Base-by-base conservation (phyloP, 768 basidiomycete species). In the Tylopilus rubrobrunneus region DNA sequence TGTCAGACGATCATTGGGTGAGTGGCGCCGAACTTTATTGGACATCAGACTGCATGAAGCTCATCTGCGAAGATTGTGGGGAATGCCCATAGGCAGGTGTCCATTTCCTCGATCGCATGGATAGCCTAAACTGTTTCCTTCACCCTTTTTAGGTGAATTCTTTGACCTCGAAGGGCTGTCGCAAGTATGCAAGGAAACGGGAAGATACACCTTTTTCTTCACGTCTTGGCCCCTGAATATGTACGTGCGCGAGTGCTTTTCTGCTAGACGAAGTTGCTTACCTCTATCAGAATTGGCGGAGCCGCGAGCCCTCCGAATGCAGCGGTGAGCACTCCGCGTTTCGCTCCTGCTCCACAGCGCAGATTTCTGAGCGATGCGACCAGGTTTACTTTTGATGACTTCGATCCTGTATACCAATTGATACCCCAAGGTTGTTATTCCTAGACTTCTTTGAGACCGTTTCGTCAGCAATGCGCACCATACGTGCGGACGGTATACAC, bases 171-270 rank as follows among this genome's bases (percentile, higher is more conserved):
- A 88, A 65, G 75, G 76, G 53, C 73, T 88, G 3, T 78, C 83
- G 11, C 68, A 77, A 54, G 69, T 72, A 8, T 87, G 84, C 62
- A 77, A 76, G 5, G 78, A 79, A 56, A 80, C 78, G 2, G 76
- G 78, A 5, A 70, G 84, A 59, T 87, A 85, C 64, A 84, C 83
- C 10, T 87, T 89, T 67, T 88, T 87, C 76, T 86, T 88, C 70
- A 77, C 84, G 1, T 87, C 84, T 3, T 87, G 84, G 85, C 86
- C 86, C 1, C 71, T 89, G 56, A 80, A 86, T 65, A 81, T 88
- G 85, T 86, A 59, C 60, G 83, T 68, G 23, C 12, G n/a, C 9
- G 7, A 14, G 0, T 19, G 6, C 25, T 15, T 39, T 19, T 2
- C 9, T 9, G n/a, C 7, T 29, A 8, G 3, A 8, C 27, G 5